Evolutionary conservation across 805 yeast genomes (phyloP).

Genomic region (Priceomyces fermenticarens): DNA sequence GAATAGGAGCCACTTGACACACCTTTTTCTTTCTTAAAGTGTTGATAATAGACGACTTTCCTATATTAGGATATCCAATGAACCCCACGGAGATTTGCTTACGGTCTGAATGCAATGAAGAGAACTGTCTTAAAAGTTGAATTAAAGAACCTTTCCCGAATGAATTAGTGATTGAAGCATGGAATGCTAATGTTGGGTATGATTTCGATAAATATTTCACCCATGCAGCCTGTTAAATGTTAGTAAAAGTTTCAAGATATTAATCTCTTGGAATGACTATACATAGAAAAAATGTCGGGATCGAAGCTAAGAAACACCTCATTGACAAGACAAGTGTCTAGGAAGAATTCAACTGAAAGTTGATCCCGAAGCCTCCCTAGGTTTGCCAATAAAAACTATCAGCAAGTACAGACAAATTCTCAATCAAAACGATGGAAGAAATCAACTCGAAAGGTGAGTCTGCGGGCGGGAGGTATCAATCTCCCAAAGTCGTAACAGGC

Average conservation of each 20-base stretch:
- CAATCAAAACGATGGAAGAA: conserved; percentile 36
- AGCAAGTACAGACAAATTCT: conserved; percentile 29
- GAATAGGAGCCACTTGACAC: conserved; percentile 96
- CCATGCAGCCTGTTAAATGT: conserved; percentile 84
- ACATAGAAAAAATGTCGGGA: conserved; percentile 53
- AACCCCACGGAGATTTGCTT: conserved; percentile 96
- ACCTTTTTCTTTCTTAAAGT: conserved; percentile 93
- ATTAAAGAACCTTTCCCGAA: conserved; percentile 97
- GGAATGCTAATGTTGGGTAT: conserved; percentile 95
- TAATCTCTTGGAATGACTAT: conserved; percentile 6
- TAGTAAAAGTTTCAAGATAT: conserved; percentile 9
- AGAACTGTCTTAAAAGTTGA: conserved; percentile 89
- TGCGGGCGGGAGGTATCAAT: conserved; percentile 59
- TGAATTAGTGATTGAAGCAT: conserved; percentile 95
- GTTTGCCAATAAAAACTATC: conserved; percentile 40
- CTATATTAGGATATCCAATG: conserved; percentile 98
- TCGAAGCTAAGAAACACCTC: conserved; percentile 82
- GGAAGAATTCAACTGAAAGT: conserved; percentile 75
- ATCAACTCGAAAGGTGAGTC: conserved; percentile 47
- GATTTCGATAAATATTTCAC: conserved; percentile 89
- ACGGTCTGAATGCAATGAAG: conserved; percentile 85
- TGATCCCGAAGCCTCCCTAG: conserved; percentile 56
- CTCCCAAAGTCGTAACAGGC: conserved; percentile 99
- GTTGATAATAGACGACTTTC: conserved; percentile 93
- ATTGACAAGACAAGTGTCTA: conserved; percentile 21